Percentiles rank a stretch among this genome's conserved stretches.
These are phyloP conservation scores for Colletotrichum sp. DNA, from an alignment of 2,329 filamentous ascomycete genomes.

Conservation along the genomic window DNA sequence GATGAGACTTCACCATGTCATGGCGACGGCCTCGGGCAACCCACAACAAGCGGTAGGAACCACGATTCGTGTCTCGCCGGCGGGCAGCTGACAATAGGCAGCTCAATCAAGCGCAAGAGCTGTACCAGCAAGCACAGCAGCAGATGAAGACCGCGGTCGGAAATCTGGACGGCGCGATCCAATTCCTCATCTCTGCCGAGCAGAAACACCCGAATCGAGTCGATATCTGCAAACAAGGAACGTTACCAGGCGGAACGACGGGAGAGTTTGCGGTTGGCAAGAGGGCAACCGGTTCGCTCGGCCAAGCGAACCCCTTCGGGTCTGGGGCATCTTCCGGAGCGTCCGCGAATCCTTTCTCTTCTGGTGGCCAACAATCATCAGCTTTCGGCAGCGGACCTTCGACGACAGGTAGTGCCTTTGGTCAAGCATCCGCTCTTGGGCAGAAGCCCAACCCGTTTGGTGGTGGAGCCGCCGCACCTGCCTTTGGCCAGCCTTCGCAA, in stretches of 20 bases:
- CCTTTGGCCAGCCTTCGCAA: constrained; percentile 45
- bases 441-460: constrained; percentile 33
- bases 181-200: constrained; percentile 69
- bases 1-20: constrained; percentile 76
- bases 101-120: constrained; percentile 63
- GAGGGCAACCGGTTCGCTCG: constrained; percentile 32
- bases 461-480: constrained; percentile 18
- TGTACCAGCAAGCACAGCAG: constrained; percentile 69
- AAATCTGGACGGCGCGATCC: constrained; percentile 74
- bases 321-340: constrained; percentile 30
- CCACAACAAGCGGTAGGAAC: constrained; percentile 53
- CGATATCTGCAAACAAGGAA: constrained; percentile 62
- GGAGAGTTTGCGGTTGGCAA: constrained; percentile 50
- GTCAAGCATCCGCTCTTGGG: constrained; percentile 41
- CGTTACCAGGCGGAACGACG: constrained; percentile 44
- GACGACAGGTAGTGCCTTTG: constrained; percentile 41
- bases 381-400: background rate
- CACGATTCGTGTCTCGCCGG: background rate
- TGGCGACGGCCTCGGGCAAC: constrained; percentile 64
- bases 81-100: constrained; percentile 31
- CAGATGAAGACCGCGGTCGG: constrained; percentile 75
- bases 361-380: background rate
- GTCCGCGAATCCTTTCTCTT: constrained; percentile 16
- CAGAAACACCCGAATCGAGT: constrained; percentile 78
- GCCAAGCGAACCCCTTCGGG: constrained; percentile 31